Evolutionary conservation across 495 filamentous ascomycete genomes (phyloP).

Genomic region (Oleoguttula mirabilis): DNA sequence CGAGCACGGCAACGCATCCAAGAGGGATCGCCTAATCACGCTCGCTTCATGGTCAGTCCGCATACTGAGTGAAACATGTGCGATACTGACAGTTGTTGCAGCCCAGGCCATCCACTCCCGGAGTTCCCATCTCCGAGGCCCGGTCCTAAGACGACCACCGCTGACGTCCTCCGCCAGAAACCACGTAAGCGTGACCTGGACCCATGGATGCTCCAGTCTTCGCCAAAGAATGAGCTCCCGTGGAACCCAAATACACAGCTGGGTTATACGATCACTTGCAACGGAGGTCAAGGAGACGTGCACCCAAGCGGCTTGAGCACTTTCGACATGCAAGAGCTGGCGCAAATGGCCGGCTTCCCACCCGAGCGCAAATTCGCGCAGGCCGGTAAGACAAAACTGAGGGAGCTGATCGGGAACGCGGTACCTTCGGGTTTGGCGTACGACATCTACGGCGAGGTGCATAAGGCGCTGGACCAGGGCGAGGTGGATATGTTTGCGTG

Average conservation of each 20-base stretch:
- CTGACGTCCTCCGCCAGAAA: slow-evolving; percentile 34
- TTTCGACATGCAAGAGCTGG: slow-evolving; percentile 63
- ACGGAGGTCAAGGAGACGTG: slow-evolving; percentile 51
- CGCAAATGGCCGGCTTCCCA: slow-evolving; percentile 67
- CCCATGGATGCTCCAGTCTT: background rate
- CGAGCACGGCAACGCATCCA: slow-evolving; percentile 51
- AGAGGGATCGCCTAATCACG: slow-evolving; percentile 54
- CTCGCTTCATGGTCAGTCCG: slow-evolving; percentile 58
- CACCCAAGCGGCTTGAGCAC: slow-evolving; percentile 57
- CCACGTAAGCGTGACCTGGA: background rate
- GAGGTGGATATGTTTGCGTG: slow-evolving; percentile 11
- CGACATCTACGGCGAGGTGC: slow-evolving; percentile 36
- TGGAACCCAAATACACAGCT: slow-evolving; percentile 20
- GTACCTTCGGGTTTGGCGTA: slow-evolving; percentile 57
- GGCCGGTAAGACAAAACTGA: slow-evolving; percentile 30
- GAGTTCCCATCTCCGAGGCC: slow-evolving; percentile 59
- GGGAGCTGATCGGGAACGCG: slow-evolving; percentile 77
- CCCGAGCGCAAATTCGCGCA: slow-evolving; percentile 44
- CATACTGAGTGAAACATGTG: slow-evolving; percentile 9
- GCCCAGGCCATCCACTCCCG: slow-evolving; percentile 64
- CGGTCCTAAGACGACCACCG: slow-evolving; percentile 24
- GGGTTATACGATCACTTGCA: slow-evolving; percentile 54
- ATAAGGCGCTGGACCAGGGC: slow-evolving; percentile 18
- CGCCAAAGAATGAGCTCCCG: background rate
- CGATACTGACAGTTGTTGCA: slow-evolving; percentile 26